phyloP scores from a whole-genome alignment of 495 filamentous ascomycete genomes.

The Talaromyces borbonicus region DNA sequence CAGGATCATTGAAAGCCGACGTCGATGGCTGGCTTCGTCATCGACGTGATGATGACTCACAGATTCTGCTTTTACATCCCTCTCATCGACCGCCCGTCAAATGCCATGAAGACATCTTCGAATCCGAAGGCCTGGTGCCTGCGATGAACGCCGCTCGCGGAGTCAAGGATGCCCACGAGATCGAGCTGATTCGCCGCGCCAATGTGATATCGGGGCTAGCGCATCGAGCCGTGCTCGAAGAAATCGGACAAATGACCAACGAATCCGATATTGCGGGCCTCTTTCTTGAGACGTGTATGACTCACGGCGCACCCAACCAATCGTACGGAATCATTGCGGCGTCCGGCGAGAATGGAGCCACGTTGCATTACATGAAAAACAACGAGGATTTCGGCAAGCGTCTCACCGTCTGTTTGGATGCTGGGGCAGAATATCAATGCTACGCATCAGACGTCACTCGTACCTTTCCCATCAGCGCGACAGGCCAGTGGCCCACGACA shows the following conservation, averaged over 20 bases:
- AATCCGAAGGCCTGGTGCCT: constrained; percentile 36
- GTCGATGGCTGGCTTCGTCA: constrained; percentile 50
- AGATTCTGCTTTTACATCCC: constrained; percentile 30
- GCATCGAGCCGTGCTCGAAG: constrained; percentile 56
- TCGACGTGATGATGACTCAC: constrained; percentile 35
- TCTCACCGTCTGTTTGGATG: constrained; percentile 74
- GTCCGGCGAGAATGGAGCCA: constrained; percentile 65
- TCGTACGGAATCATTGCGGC: constrained; percentile 83
- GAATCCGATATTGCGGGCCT: constrained; percentile 76
- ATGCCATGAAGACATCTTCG: constrained; percentile 39
- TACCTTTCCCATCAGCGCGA: constrained; percentile 57
- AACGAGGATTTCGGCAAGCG: constrained; percentile 54
- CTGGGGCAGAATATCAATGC: constrained; percentile 72
- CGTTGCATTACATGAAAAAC: constrained; percentile 80
- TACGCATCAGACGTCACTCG: constrained; percentile 90
- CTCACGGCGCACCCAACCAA: constrained; percentile 62
- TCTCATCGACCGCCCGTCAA: constrained; percentile 36
- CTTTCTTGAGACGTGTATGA: constrained; percentile 60
- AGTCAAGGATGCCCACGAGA: constrained; percentile 73
- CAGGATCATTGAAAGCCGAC: constrained; percentile 51
- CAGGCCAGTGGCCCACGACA: constrained; percentile 46
- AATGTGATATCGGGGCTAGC: constrained; percentile 66
- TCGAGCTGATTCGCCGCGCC: constrained; percentile 66
- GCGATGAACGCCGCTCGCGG: constrained; percentile 66
- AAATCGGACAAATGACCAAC: constrained; percentile 51